These are phyloP conservation scores for Avena sativa DNA, from an alignment of 176 grass and related monocot species.

Conservation along the genomic window DNA sequence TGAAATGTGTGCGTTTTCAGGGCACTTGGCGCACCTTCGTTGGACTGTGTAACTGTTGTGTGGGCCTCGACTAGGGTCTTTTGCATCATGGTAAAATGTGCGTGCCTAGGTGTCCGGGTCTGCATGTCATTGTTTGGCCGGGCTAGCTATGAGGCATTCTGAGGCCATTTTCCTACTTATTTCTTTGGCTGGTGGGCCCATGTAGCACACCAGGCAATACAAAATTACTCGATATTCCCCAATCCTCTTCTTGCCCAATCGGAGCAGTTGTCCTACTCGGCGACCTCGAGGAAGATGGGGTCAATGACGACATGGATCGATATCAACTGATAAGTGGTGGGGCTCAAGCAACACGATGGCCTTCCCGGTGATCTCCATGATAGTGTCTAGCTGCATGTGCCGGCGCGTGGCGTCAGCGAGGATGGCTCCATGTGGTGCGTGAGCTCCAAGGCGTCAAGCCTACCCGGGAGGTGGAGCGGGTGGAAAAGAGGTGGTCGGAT, in stretches of 20 bases:
- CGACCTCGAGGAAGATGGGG: constrained; percentile 68
- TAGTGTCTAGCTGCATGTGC: constrained; percentile 61
- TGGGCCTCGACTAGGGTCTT: too few relatives aligned
- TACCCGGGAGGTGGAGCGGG: constrained; percentile 67
- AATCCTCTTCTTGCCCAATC: neutral
- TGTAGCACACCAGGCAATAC: too few relatives aligned
- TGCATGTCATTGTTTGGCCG: too few relatives aligned
- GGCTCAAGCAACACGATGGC: constrained; percentile 52
- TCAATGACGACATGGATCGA: constrained; percentile 73
- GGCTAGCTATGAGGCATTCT: too few relatives aligned
- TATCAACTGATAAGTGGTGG: constrained; percentile 60
- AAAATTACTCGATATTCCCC: too few relatives aligned
- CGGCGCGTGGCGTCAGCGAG: constrained; percentile 55
- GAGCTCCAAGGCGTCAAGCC: constrained; percentile 65
- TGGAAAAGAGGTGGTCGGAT: constrained; percentile 60
- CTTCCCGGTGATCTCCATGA: constrained; percentile 61
- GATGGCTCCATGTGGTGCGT: constrained; percentile 52
- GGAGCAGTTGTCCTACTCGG: constrained; percentile 65
- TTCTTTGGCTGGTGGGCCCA: too few relatives aligned
- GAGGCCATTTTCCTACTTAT: too few relatives aligned
- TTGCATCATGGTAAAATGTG: too few relatives aligned
- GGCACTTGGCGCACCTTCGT: too few relatives aligned
- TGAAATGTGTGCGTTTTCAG: too few relatives aligned
- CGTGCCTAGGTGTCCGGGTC: too few relatives aligned
- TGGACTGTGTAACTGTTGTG: too few relatives aligned